Percentiles rank a stretch among this genome's conserved stretches.
phyloP scores from a whole-genome alignment of 768 basidiomycete genomes.

The Russula earlei region DNA sequence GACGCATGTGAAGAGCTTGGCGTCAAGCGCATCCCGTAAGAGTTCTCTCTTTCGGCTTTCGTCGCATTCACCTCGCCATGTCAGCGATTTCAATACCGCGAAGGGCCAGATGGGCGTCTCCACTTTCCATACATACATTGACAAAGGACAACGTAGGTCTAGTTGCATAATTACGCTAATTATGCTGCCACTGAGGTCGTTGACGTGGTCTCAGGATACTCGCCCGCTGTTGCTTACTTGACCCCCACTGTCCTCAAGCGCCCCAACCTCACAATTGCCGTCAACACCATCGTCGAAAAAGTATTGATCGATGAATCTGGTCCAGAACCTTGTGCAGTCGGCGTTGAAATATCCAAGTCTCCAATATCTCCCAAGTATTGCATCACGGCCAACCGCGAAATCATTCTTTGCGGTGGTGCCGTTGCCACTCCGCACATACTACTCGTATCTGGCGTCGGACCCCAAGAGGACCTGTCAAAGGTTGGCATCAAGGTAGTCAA shows the following conservation, averaged over 20 bases:
- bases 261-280: constrained; percentile 16
- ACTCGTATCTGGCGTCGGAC: constrained; percentile 35
- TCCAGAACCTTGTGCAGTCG: constrained; percentile 11
- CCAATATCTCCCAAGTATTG: constrained; percentile 1
- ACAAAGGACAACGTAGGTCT: constrained; percentile 12
- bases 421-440: constrained; percentile 31
- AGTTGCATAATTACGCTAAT: not conserved
- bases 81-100: constrained; percentile 17
- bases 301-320: constrained; percentile 12
- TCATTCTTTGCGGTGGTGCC: constrained; percentile 21
- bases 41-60: not conserved
- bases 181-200: not conserved
- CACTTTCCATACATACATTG: constrained; percentile 3
- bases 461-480: constrained; percentile 25
- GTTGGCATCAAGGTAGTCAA: constrained; percentile 24
- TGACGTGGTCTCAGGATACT: constrained; percentile 6
- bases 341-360: constrained; percentile 14
- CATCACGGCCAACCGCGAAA: constrained; percentile 18
- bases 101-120: constrained; percentile 12
- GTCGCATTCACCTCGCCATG: not conserved
- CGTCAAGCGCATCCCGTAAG: constrained; percentile 10
- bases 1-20: constrained; percentile 14
- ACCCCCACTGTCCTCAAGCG: constrained; percentile 25
- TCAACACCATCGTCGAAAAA: constrained; percentile 7
- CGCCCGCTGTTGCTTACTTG: constrained; percentile 13